Evolutionary conservation across 2,329 filamentous ascomycete genomes (phyloP).

Genomic region (Tolypocladium ovalisporum): DNA sequence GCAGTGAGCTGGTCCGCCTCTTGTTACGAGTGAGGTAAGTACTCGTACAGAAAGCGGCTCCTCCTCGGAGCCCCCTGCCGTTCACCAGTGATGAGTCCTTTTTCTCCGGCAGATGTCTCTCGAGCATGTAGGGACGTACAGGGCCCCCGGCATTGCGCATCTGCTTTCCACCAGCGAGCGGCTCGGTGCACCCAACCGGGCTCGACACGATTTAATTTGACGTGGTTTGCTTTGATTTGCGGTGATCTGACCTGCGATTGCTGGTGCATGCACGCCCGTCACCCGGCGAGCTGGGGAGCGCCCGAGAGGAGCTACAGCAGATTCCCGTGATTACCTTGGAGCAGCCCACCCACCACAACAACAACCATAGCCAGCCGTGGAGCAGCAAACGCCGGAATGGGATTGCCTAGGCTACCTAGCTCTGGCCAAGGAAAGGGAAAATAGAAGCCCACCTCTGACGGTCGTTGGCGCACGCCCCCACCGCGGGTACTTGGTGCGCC

Average conservation of each 20-base stretch:
- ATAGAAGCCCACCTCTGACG: not conserved
- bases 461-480: not conserved
- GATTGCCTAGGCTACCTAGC: not conserved
- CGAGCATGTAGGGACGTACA: not conserved
- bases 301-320: too few species aligned
- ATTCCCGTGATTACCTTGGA: not conserved
- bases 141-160: too few species aligned
- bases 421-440: not conserved
- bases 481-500: not conserved
- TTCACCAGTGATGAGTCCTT: not conserved
- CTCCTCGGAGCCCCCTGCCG: not conserved
- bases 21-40: too few species aligned
- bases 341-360: not conserved
- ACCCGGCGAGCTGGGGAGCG: not conserved
- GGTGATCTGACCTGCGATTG: not conserved
- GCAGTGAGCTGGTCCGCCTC: too few species aligned
- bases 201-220: not conserved
- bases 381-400: not conserved
- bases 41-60: too few species aligned
- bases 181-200: not conserved
- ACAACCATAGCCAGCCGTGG: not conserved
- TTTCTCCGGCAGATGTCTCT: not conserved
- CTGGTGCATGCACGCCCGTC: not conserved
- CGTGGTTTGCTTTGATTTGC: not conserved
- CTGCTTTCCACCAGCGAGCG: too few species aligned